Evolutionary conservation across 192 early-diverging fungal genomes (phyloP).

Genomic region (Entomortierella lignicola): DNA sequence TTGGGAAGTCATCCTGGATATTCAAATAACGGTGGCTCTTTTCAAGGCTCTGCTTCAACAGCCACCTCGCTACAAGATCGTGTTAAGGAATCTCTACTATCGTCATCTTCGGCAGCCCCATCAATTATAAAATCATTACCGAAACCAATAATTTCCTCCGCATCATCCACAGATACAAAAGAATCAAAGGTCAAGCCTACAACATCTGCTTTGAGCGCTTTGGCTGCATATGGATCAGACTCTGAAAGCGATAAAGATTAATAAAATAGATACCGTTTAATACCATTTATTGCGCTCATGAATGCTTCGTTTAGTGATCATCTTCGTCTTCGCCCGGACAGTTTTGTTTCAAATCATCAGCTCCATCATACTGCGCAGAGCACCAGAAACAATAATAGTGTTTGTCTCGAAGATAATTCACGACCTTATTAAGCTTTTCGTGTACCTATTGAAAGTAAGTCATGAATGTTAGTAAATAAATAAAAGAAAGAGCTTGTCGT

Average conservation of each 20-base stretch:
- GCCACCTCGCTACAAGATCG: conserved; percentile 6
- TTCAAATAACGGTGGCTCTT: neutral
- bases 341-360: conserved; percentile 62
- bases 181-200: conserved; percentile 16
- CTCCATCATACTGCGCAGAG: conserved; percentile 60
- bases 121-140: neutral
- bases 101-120: conserved; percentile 13
- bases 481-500: too few relatives aligned
- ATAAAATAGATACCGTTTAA: neutral
- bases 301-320: conserved; percentile 69
- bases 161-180: neutral
- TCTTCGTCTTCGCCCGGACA: conserved; percentile 73
- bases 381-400: conserved; percentile 81
- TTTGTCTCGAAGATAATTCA: conserved; percentile 60
- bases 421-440: conserved; percentile 62
- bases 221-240: conserved; percentile 61
- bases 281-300: neutral
- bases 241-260: conserved; percentile 52
- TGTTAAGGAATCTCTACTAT: conserved; percentile 43
- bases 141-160: conserved; percentile 1
- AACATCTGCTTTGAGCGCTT: conserved; percentile 34
- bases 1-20: conserved; percentile 3
- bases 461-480: too few relatives aligned
- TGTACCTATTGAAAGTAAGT: conserved; percentile 33
- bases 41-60: neutral